phyloP scores from a whole-genome alignment of 2,329 filamentous ascomycete species.

The Talaromyces pinophilus region DNA sequence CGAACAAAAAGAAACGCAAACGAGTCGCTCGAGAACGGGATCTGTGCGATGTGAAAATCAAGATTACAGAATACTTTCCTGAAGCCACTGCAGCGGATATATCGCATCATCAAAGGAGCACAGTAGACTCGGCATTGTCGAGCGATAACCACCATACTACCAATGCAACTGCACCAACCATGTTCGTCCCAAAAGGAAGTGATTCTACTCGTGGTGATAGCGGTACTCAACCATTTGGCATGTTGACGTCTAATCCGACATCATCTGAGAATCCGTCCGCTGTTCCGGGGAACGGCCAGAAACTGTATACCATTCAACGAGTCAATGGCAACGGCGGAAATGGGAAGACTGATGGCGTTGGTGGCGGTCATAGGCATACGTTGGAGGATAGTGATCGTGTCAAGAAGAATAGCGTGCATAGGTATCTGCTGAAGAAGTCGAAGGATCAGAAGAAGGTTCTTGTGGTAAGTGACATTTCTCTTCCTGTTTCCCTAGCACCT shows the following conservation, averaged over 20 bases:
- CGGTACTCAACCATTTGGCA: slow-evolving; percentile 41
- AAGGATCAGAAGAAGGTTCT: slow-evolving; percentile 64
- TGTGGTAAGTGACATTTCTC: slow-evolving; percentile 47
- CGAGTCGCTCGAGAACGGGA: slow-evolving; percentile 72
- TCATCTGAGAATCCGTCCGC: slow-evolving; percentile 44
- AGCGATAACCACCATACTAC: not conserved
- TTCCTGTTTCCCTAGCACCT: too few relatives aligned
- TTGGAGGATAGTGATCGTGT: slow-evolving; percentile 74
- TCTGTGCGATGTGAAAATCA: slow-evolving; percentile 85
- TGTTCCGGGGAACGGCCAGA: slow-evolving; percentile 53
- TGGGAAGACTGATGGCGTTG: slow-evolving; percentile 68
- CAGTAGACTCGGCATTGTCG: slow-evolving; percentile 24
- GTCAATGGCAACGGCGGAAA: slow-evolving; percentile 76
- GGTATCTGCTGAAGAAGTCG: slow-evolving; percentile 64
- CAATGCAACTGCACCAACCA: not conserved
- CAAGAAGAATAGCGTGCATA: slow-evolving; percentile 76
- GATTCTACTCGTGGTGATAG: slow-evolving; percentile 20
- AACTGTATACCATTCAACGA: slow-evolving; percentile 73
- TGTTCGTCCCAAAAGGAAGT: slow-evolving; percentile 27
- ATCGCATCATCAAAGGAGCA: slow-evolving; percentile 23
- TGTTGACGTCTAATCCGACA: slow-evolving; percentile 44
- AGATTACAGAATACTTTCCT: slow-evolving; percentile 77
- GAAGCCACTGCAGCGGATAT: slow-evolving; percentile 36
- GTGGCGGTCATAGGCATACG: slow-evolving; percentile 72
- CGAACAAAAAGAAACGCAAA: slow-evolving; percentile 79